Evolutionary conservation across 1,139 yeast species (phyloP).

Genomic region (Diutina siamensis): DNA sequence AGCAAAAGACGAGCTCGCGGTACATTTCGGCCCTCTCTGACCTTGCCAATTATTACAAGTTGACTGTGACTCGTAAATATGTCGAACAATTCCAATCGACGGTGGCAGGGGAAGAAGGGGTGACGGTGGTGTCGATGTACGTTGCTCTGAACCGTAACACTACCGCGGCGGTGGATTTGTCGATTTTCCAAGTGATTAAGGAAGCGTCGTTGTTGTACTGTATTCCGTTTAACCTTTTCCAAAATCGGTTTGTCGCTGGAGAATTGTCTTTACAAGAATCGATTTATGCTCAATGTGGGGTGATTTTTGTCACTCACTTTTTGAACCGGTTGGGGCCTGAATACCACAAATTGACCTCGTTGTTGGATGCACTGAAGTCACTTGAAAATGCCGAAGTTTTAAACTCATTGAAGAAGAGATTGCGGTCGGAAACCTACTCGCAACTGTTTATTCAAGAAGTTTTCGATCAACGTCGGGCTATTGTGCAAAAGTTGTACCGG

Average conservation of each 20-base stretch:
- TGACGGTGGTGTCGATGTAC: slow-evolving; percentile 79
- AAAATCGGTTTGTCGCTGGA: slow-evolving; percentile 60
- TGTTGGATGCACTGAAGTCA: slow-evolving; percentile 52
- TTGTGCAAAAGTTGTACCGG: slow-evolving; percentile 76
- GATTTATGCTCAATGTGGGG: slow-evolving; percentile 89
- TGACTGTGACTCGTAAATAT: slow-evolving; percentile 78
- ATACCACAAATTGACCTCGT: slow-evolving; percentile 54
- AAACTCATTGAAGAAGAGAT: slow-evolving; percentile 72
- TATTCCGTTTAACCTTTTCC: slow-evolving; percentile 80
- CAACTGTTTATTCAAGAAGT: slow-evolving; percentile 74
- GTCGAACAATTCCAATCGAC: slow-evolving; percentile 74
- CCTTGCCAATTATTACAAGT: slow-evolving; percentile 80
- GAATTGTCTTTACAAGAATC: slow-evolving; percentile 88
- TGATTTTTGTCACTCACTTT: slow-evolving; percentile 87
- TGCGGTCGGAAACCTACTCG: slow-evolving; percentile 89
- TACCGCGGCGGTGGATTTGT: slow-evolving; percentile 45
- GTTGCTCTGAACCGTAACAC: slow-evolving; percentile 43
- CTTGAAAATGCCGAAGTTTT: slow-evolving; percentile 66
- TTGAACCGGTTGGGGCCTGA: slow-evolving; percentile 90
- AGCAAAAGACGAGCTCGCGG: slow-evolving; percentile 74
- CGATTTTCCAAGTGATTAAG: slow-evolving; percentile 83
- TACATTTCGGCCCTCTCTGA: slow-evolving; percentile 84
- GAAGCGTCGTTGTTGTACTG: slow-evolving; percentile 91
- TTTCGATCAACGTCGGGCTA: slow-evolving; percentile 56
- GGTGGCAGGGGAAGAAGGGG: slow-evolving; percentile 39